These are phyloP conservation scores for Cytospora leucostoma DNA, from an alignment of 2,329 filamentous ascomycete species.

Conservation along the genomic window DNA sequence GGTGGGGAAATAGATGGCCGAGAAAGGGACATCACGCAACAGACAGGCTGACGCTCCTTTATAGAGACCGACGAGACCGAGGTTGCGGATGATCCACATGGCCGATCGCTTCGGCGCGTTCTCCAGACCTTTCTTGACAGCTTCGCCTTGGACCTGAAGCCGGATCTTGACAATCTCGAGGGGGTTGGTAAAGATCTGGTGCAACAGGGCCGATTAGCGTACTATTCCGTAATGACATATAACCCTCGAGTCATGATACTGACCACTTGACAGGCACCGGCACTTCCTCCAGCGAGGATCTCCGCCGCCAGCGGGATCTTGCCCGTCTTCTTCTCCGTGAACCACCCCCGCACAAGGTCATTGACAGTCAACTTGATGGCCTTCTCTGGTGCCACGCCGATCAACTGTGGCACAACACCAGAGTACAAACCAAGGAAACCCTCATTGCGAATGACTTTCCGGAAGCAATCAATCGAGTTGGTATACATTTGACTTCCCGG, in stretches of 20 bases:
- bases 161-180: constrained; percentile 99
- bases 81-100: constrained; percentile 95
- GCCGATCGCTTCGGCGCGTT: constrained; percentile 85
- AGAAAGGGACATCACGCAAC: constrained; percentile 95
- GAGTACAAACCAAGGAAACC: constrained; percentile 89
- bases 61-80: constrained; percentile 92
- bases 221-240: background rate
- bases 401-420: constrained; percentile 89
- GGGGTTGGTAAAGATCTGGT: constrained; percentile 90
- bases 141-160: constrained; percentile 94
- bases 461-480: constrained; percentile 94
- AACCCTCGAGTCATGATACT: constrained; percentile 44
- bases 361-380: constrained; percentile 99
- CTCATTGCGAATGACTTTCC: constrained; percentile 91
- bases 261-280: constrained; percentile 95
- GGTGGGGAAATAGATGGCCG: constrained; percentile 96
- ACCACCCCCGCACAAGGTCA: constrained; percentile 78
- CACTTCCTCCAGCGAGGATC: constrained; percentile 82
- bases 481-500: constrained; percentile 91
- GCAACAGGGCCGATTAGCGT: constrained; percentile 17
- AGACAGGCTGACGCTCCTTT: constrained; percentile 95
- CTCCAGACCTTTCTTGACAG: constrained; percentile 77
- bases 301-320: constrained; percentile 72
- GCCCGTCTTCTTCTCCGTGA: constrained; percentile 72
- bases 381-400: constrained; percentile 98